Evolutionary conservation across 202 grass and related monocot species (phyloP).

Genomic region (Schoenoplectus triqueter): DNA sequence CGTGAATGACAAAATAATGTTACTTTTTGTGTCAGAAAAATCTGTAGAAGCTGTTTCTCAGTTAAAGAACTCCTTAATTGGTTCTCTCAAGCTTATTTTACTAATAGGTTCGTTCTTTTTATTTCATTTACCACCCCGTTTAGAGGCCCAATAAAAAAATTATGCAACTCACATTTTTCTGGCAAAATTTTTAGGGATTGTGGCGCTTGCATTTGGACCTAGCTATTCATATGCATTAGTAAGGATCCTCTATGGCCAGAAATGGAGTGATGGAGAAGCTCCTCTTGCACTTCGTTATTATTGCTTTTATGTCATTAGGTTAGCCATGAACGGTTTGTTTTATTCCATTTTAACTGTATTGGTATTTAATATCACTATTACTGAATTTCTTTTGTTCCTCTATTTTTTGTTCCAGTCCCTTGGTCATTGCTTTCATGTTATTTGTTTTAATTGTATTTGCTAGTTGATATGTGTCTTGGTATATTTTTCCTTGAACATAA

Average conservation of each 20-base stretch:
- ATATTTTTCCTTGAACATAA: not conserved
- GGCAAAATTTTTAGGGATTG: constrained; percentile 59
- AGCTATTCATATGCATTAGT: constrained; percentile 94
- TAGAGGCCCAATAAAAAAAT: constrained; percentile 13
- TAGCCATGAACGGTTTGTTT: constrained; percentile 89
- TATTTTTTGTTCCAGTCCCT: not conserved
- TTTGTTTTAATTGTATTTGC: not conserved
- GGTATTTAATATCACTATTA: not conserved
- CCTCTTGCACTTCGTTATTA: constrained; percentile 75
- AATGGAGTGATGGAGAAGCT: constrained; percentile 85
- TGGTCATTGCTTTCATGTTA: not conserved
- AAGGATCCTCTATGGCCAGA: constrained; percentile 76
- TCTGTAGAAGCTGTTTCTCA: constrained; percentile 53
- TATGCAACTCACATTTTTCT: constrained; percentile 34
- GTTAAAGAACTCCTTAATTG: constrained; percentile 71
- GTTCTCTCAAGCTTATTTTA: constrained; percentile 83
- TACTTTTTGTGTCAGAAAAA: constrained; percentile 53
- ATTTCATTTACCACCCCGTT: not conserved
- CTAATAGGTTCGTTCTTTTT: constrained; percentile 69
- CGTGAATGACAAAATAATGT: constrained; percentile 34
- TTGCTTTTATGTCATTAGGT: constrained; percentile 85
- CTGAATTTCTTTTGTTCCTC: not conserved
- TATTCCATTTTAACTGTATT: constrained; percentile 18
- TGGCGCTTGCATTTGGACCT: constrained; percentile 94
- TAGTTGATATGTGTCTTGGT: not conserved